Evolutionary conservation across 345 rosid genomes (phyloP), one percentile per base, ranked within the genome.

Genomic region (Lenwebbia sp.): DNA sequence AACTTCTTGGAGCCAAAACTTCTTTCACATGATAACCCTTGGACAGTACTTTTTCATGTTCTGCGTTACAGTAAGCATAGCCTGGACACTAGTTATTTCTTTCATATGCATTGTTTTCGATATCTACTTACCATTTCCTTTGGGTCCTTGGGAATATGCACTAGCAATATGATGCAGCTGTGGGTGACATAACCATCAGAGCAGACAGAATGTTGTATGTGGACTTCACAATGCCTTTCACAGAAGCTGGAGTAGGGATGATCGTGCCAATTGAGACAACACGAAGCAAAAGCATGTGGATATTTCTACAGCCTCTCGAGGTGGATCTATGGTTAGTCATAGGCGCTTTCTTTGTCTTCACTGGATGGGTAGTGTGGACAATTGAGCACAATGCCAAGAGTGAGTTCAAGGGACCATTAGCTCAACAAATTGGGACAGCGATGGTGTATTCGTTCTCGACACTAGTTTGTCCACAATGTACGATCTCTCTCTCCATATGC

Each of bases 401-500:
- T 0, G 92, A 89, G n/a, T 92, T 94, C 85, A 88, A 88, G 2
- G 95, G 96, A 19, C 62, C 94, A 10, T 84, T 88, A 41, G 6
- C 83, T 19, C 62, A 91, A 30, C 93, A 92, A 86, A 47, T 92
- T 41, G 92, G 95, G 26, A 87, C 87, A 5, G 26, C 85, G 2
- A 86, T 91, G 8, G 90, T 83, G 89, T 90, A 90, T 85, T 90
- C 94, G 21, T 91, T 94, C 88, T 89, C 91, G 12, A 91, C 93
- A 5, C 86, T 94, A 1, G 90, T 92, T 21, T 93, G 87, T 65
- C 91, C 94, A 21, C 94, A 93, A 2, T 65, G 94, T 92, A 92
- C 78, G 54, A 6, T 33, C 41, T 25, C 28, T 21, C 51, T 22
- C 13, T 30, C 13, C n/a, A n/a, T n/a, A n/a, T n/a, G 40, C 74